Evolutionary conservation across 2,329 filamentous ascomycete genomes (phyloP).

Genomic region (Huntiella savannae): DNA sequence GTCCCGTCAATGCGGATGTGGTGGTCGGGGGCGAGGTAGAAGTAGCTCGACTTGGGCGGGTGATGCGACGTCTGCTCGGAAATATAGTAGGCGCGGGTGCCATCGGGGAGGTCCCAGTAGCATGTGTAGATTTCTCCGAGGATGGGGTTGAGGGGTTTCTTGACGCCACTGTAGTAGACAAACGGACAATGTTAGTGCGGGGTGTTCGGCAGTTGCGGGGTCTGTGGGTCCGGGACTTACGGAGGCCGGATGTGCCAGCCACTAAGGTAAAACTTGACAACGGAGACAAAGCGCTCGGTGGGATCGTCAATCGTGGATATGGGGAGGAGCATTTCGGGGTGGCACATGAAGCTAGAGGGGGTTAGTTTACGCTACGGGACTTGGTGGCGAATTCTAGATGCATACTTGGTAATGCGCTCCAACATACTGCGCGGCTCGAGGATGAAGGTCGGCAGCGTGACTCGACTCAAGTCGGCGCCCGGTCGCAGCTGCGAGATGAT

Average conservation of each 20-base stretch:
- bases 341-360: conserved; percentile 77
- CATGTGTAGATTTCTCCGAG: conserved; percentile 87
- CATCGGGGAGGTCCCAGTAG: conserved; percentile 81
- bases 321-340: conserved; percentile 82
- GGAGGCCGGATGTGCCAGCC: conserved; percentile 98
- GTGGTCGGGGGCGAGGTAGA: conserved; percentile 91
- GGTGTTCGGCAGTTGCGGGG: neutral
- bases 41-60: conserved; percentile 96
- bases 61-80: conserved; percentile 96
- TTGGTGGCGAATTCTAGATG: conserved; percentile 12
- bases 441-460: conserved; percentile 93
- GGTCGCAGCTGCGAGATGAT: conserved; percentile 95
- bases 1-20: conserved; percentile 90
- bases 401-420: conserved; percentile 93
- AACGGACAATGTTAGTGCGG: conserved; percentile 2
- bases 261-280: conserved; percentile 95
- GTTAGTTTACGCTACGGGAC: neutral
- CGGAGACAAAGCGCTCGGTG: conserved; percentile 71
- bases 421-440: conserved; percentile 95
- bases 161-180: conserved; percentile 52
- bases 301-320: conserved; percentile 82
- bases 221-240: conserved; percentile 32
- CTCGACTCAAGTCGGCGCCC: conserved; percentile 82
- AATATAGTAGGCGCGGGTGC: conserved; percentile 83
- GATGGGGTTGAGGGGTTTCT: conserved; percentile 94